Evolutionary conservation across 2,329 filamentous ascomycete genomes (phyloP), one percentile per base, ranked within the genome.

Genomic region (Colletotrichum tabaci): DNA sequence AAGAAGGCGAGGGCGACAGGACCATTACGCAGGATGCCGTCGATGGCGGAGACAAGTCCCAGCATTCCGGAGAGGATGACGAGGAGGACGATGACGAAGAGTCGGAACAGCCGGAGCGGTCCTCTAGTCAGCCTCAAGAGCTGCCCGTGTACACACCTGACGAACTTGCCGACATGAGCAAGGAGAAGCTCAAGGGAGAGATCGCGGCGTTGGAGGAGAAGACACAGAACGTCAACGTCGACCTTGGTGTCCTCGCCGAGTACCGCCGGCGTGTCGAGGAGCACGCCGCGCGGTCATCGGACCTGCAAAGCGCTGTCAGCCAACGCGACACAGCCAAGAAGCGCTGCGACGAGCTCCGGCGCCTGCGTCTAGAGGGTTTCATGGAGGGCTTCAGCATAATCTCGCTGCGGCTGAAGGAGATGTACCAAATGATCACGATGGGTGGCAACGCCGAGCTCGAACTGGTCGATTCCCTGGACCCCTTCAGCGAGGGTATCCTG

Each of bases 401-500:
- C 82, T 98, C 96, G 1, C 87, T 98, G 30, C 93, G 96, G 0
- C 87, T 99, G 56, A 99, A 99, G 86, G 96, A 99, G 80, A 99
- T 99, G 96, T 99, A 99, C 84, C 96, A 99, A 81, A 98, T 99
- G 95, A 99, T 99, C 81, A 99, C 96, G 26, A 98, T 99, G 95
- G 96, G 96, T 73, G 96, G 96, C 67, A 99, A 99, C 77, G 96
- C 96, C 0, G 96, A 99, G 84, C 89, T 99, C 15, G 97, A 99
- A 82, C 91, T 99, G 30, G 96, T 99, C 50, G 96, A 99, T 84
- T 96, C 93, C 21, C 86, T 99, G 3, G 97, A 99, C 80, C 96
- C 96, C 0, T 99, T 99, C 86, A 95, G 93, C 8, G 96, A 99
- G 82, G 96, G 96, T 35, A 98, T 99, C 74, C 82, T 98, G 58